Evolutionary conservation across 495 filamentous ascomycete genomes (phyloP).

Genomic region (Penicillium paxilli): DNA sequence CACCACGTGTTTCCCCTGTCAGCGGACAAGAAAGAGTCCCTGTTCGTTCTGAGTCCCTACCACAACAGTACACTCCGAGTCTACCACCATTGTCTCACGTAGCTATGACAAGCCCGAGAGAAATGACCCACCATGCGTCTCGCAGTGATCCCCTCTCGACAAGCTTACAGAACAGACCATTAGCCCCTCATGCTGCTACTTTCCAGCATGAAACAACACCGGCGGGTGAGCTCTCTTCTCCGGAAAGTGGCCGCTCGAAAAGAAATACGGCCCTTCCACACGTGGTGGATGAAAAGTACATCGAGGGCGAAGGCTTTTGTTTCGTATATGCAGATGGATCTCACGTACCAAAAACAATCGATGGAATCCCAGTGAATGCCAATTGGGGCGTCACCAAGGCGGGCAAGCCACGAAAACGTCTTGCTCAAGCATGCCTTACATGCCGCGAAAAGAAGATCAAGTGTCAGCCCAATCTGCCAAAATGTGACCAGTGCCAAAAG

Average conservation of each 20-base stretch:
- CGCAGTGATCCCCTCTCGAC: conserved; percentile 23
- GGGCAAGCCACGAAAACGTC: conserved; percentile 83
- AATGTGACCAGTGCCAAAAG: conserved; percentile 89
- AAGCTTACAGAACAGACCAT: conserved; percentile 14
- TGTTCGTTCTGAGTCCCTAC: conserved; percentile 22
- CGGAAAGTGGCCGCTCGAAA: conserved; percentile 18
- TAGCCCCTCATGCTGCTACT: conserved; percentile 10
- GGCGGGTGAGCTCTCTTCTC: conserved; percentile 19
- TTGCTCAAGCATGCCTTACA: conserved; percentile 85
- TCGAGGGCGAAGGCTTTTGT: conserved; percentile 78
- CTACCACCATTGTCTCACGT: conserved; percentile 40
- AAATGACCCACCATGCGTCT: conserved; percentile 12
- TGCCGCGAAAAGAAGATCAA: conserved; percentile 98
- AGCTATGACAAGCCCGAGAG: conserved; percentile 22
- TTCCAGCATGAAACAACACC: conserved; percentile 17
- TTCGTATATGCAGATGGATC: conserved; percentile 88
- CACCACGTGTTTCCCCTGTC: conserved; percentile 12
- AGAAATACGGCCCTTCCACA: conserved; percentile 34
- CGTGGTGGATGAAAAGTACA: conserved; percentile 48
- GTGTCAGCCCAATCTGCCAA: conserved; percentile 82
- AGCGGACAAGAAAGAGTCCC: conserved; percentile 20
- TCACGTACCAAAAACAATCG: conserved; percentile 79
- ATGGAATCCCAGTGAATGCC: conserved; percentile 83
- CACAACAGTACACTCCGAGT: conserved; percentile 19
- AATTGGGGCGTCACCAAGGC: conserved; percentile 94